Evolutionary conservation across 352 stramenopile species (phyloP).

Genomic region (Phytophthora cactorum): DNA sequence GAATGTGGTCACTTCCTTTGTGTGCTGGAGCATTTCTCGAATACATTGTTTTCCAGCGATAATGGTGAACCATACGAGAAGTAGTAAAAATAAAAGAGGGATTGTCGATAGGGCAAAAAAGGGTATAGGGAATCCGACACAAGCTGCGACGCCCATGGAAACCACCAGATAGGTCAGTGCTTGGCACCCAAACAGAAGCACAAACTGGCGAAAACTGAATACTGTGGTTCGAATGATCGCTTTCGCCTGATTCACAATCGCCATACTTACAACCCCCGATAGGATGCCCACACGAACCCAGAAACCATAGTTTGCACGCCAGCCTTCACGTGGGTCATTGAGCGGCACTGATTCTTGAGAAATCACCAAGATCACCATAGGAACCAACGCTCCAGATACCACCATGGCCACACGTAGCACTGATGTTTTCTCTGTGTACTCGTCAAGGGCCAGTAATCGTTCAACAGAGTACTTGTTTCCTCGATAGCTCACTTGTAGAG

Average conservation of each 20-base stretch:
- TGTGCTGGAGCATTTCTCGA: slow-evolving; percentile 1
- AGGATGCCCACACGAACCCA: slow-evolving; percentile 27
- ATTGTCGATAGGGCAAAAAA: slow-evolving; percentile 27
- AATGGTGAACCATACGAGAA: slow-evolving; percentile 7
- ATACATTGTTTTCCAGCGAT: slow-evolving; percentile 7
- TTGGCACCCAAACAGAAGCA: slow-evolving; percentile 10
- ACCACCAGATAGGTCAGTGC: slow-evolving; percentile 13
- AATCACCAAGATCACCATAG: slow-evolving; percentile 14
- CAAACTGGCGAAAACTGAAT: neutral
- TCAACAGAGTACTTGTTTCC: slow-evolving; percentile 25
- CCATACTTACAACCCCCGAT: slow-evolving; percentile 14
- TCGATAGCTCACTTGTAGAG: slow-evolving; percentile 24
- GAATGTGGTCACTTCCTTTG: slow-evolving; percentile 4
- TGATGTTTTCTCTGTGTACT: slow-evolving; percentile 17
- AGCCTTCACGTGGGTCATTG: slow-evolving; percentile 7
- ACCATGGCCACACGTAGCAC: slow-evolving; percentile 6
- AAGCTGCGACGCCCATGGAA: slow-evolving; percentile 16
- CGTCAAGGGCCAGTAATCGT: slow-evolving; percentile 15
- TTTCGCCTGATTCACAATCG: slow-evolving; percentile 4
- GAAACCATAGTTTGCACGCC: slow-evolving; percentile 23
- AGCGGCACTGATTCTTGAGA: slow-evolving; percentile 23
- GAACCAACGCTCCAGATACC: slow-evolving; percentile 10
- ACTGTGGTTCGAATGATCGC: neutral
- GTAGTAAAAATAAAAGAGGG: slow-evolving; percentile 21
- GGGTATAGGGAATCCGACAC: slow-evolving; percentile 19